phyloP scores from a whole-genome alignment of 257 asterid genomes.

The Lavandula angustifolia region DNA sequence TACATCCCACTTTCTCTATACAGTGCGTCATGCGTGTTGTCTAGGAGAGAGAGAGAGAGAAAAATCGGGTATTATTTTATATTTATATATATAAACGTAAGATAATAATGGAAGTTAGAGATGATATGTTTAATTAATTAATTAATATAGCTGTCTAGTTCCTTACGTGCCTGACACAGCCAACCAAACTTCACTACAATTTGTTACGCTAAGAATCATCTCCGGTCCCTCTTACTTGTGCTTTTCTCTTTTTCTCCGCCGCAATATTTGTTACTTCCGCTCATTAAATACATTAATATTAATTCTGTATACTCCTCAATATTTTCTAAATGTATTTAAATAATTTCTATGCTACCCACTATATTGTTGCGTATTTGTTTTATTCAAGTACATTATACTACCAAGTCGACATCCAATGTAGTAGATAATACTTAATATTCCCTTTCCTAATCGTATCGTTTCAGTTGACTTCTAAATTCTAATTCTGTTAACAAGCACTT shows the following conservation, averaged over 20 bases:
- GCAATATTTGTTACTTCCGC: slow-evolving; percentile 18
- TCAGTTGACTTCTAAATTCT: slow-evolving; percentile 29
- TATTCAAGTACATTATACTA: neutral
- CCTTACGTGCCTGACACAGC: slow-evolving; percentile 41
- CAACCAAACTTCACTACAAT: slow-evolving; percentile 29
- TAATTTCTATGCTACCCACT: neutral
- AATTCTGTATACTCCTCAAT: neutral
- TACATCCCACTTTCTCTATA: slow-evolving; percentile 10
- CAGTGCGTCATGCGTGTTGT: too few relatives aligned
- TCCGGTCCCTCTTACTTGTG: neutral
- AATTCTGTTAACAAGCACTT: slow-evolving; percentile 14
- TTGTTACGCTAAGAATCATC: slow-evolving; percentile 46
- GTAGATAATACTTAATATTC: slow-evolving; percentile 3
- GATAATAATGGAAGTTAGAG: too few relatives aligned
- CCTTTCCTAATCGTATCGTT: slow-evolving; percentile 6
- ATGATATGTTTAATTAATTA: too few relatives aligned
- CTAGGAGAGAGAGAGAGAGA: too few relatives aligned
- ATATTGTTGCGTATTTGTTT: neutral
- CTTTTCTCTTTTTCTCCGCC: slow-evolving; percentile 10
- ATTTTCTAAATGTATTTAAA: too few relatives aligned
- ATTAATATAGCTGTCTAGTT: neutral
- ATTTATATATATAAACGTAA: too few relatives aligned
- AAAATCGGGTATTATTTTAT: too few relatives aligned
- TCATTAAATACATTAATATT: neutral
- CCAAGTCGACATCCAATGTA: slow-evolving; percentile 14